Percentiles rank a stretch among this genome's conserved stretches.
These are phyloP conservation scores for Glycine tomentella DNA, from an alignment of 306 rosid genomes.

Conservation along the genomic window DNA sequence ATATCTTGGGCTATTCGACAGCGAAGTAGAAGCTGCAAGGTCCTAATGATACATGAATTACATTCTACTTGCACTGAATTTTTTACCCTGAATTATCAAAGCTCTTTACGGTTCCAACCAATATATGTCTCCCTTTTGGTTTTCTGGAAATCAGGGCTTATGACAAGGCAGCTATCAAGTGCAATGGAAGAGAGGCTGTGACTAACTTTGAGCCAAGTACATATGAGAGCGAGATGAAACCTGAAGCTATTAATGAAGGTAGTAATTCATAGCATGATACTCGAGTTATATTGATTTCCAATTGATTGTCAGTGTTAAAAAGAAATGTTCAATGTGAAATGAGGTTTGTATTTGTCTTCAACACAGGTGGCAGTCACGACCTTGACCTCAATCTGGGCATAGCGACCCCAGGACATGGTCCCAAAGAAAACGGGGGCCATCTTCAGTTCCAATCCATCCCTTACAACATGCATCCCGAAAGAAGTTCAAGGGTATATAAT, in stretches of 20 bases:
- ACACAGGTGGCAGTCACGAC: slow-evolving; percentile 69
- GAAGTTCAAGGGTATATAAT: slow-evolving; percentile 65
- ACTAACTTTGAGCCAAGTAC: slow-evolving; percentile 92
- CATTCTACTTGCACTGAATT: slow-evolving; percentile 77
- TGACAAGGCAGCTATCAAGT: slow-evolving; percentile 96
- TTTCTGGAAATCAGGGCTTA: slow-evolving; percentile 96
- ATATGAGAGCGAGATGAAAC: slow-evolving; percentile 72
- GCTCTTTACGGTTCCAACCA: slow-evolving; percentile 78
- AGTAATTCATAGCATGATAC: slow-evolving; percentile 39
- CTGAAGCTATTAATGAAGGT: slow-evolving; percentile 73
- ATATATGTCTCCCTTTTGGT: slow-evolving; percentile 77
- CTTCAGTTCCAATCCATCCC: slow-evolving; percentile 67
- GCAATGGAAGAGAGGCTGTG: slow-evolving; percentile 97
- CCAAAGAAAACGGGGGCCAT: slow-evolving; percentile 60
- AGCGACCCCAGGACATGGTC: slow-evolving; percentile 64
- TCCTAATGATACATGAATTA: slow-evolving; percentile 85
- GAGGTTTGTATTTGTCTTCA: slow-evolving; percentile 36
- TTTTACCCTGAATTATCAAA: slow-evolving; percentile 78
- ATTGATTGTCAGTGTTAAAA: background rate
- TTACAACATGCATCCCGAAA: slow-evolving; percentile 55
- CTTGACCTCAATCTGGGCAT: slow-evolving; percentile 97
- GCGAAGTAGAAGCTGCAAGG: slow-evolving; percentile 99
- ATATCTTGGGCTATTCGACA: slow-evolving; percentile 99
- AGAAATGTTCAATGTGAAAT: slow-evolving; percentile 4
- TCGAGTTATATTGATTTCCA: background rate